A percentile compares a stretch with the other conserved stretches of the same genome.
Conservation (phyloP, 2,329 filamentous ascomycete genomes). For the Diplodia corticola region DNA sequence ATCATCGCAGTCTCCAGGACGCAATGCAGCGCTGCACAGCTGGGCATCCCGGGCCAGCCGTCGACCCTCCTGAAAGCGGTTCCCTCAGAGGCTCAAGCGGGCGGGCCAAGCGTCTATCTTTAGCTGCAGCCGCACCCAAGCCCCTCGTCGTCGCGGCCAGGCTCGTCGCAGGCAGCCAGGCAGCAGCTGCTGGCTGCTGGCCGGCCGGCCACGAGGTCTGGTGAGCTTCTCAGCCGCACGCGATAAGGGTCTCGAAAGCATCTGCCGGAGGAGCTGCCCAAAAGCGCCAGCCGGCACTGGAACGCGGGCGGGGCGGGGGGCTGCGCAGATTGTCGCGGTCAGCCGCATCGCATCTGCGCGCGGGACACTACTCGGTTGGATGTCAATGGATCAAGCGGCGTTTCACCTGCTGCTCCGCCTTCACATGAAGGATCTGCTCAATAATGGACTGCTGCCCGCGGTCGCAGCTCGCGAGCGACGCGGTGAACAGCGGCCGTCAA, state of each 20-base stretch:
- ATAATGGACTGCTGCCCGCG: neutral
- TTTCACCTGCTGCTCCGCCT: conserved; percentile 10
- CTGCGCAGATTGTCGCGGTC: conserved; percentile 5
- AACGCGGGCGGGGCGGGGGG: neutral
- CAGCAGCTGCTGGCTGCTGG: neutral
- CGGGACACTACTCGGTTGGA: neutral
- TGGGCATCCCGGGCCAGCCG: conserved; percentile 1
- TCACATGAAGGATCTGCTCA: conserved; percentile 12
- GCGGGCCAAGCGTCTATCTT: conserved; percentile 17
- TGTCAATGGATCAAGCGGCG: conserved; percentile 3
- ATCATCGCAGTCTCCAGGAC: conserved; percentile 12
- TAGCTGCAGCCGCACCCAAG: neutral
- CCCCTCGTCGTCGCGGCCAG: neutral
- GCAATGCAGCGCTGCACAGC: neutral
- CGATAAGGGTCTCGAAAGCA: conserved; percentile 13
- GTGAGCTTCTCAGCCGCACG: conserved; percentile 7
- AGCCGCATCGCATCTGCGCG: conserved; percentile 2
- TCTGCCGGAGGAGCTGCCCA: conserved; percentile 2
- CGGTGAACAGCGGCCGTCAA: neutral
- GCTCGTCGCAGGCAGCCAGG: too few relatives aligned
- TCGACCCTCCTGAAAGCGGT: conserved; percentile 7
- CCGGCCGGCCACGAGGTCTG: neutral
- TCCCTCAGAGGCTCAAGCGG: conserved; percentile 10
- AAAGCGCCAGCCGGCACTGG: neutral
- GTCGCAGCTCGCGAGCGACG: conserved; percentile 6